phyloP scores from a whole-genome alignment of 2,329 filamentous ascomycete species.

The Nemania sp. region DNA sequence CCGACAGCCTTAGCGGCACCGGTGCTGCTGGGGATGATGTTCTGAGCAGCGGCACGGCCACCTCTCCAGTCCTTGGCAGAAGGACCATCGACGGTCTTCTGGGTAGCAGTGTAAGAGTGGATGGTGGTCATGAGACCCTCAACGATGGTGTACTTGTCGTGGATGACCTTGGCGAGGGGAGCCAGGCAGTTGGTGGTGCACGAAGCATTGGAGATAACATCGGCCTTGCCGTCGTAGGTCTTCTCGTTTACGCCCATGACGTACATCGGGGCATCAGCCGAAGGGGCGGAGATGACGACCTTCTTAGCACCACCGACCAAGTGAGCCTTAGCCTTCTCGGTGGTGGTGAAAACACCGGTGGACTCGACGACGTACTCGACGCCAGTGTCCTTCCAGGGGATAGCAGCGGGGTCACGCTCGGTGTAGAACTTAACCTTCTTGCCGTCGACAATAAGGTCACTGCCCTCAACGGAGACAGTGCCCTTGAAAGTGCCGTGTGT shows the following conservation, averaged over 20 bases:
- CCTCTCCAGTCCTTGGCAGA: conserved; percentile 99
- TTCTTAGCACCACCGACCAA: conserved; percentile 98
- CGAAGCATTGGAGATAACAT: conserved; percentile 98
- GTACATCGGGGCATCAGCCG: conserved; percentile 98
- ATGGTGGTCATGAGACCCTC: conserved; percentile 99
- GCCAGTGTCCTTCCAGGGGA: conserved; percentile 89
- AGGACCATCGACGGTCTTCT: conserved; percentile 99
- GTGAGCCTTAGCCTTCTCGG: conserved; percentile 92
- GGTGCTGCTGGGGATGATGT: conserved; percentile 99
- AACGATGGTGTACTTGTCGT: conserved; percentile 97
- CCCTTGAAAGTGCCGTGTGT: conserved; percentile 98
- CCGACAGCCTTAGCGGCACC: conserved; percentile 99
- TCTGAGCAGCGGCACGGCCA: conserved; percentile 97
- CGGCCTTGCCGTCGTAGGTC: conserved; percentile 88
- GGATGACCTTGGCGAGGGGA: conserved; percentile 98
- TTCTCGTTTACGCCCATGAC: conserved; percentile 99
- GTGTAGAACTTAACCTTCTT: conserved; percentile 95
- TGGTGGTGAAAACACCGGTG: conserved; percentile 99
- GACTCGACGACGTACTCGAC: conserved; percentile 97
- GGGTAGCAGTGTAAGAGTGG: conserved; percentile 99
- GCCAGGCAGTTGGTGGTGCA: conserved; percentile 99
- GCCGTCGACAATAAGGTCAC: conserved; percentile 88
- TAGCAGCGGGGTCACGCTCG: conserved; percentile 88
- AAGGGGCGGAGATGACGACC: conserved; percentile 93
- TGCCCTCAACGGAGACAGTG: conserved; percentile 77